Base-by-base conservation (phyloP, 306 rosid species). In the Vigna trinervia region DNA sequence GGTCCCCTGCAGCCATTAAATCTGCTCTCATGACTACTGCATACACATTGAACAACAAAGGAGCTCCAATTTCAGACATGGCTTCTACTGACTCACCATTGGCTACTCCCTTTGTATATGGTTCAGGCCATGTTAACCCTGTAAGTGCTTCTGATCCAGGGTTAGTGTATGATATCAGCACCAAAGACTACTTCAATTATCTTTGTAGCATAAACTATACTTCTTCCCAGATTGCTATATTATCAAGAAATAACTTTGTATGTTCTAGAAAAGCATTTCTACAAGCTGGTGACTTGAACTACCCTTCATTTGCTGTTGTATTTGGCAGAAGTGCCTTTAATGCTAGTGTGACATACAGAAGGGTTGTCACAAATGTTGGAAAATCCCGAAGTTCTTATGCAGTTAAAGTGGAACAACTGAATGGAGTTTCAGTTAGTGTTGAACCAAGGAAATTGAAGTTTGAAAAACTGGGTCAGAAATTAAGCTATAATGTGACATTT, bases 11-110 rank as follows among this genome's bases (percentile, higher is more conserved):
- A 19, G 91, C 87, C 0, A 85, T 89, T 62, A 92, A 89, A 85
- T 92, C 97, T 9, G 91, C 97, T 1, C 77, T 92, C 3, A 88
- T 92, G 94, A 92, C 97, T 20, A 89, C 91, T 10, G 89, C 94
- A 67, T 89, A 85, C 78, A 85, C 78, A 34, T 34, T 69, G 30
- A 83, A 89, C 91, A 86, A 88, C 63, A 77, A 32, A 80, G 83
- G 84, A 17, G 53, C n/a, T 19, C 90, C 87, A 1, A 84, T 89
- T 36, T 17, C 71, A 15, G 92, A 88, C 54, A 11, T 78, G n/a
- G 78, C 82, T 15, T 76, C 80, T 0, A 85, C 62, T 9, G 71
- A 11, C 12, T 75, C 84, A 3, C 10, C 38, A 26, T 43, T 82
- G 12, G 97, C 94, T 56, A 74, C 69, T 50, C 89, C 94, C 26